Evolutionary conservation across 371 early-diverging fungal genomes (phyloP), one percentile per base, ranked within the genome.

Genomic region (Amoeboaphelidium protococcarum): DNA sequence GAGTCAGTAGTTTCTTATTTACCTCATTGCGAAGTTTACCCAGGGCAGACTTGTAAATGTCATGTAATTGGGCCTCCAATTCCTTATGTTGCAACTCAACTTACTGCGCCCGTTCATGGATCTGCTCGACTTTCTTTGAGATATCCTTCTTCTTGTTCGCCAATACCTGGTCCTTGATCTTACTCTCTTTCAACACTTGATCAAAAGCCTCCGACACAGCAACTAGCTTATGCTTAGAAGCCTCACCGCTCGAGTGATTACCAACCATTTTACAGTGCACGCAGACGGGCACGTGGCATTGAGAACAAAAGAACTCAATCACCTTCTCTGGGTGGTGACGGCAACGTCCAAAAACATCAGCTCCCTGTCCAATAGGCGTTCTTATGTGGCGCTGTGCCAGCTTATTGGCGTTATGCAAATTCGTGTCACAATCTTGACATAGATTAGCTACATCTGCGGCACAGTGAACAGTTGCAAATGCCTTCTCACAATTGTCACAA

Each of bases 211-310:
- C 71, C 2, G 52, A 22, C n/a, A 71, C 66, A 47, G 58, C 54
- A 3, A 71, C 68, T 10, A 71, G 61, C 47, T 61, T 60, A 49
- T 71, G 71, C 45, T 57, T 58, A 4, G 64, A 58, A 6, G 66
- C 58, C 45, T 71, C 69, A 10, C 66, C 71, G 42, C 59, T 62
- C 0, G 66, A 60, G 45, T 71, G 71, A 52, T 65, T 61, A 4
- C 71, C 69, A 3, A 69, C 60, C 65, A 71, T 69, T 45, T 67
- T 69, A 54, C 71, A 71, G 44, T 50, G 58, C 13, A 71, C 67
- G 55, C 71, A 71, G 2, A 71, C 71, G 20, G 68, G 68, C 19
- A 66, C 54, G 45, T 66, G 68, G 55, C 71, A 71, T 42, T 63
- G 65, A 2, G 68, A 60, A 57, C 71, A 71, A 47, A 67, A 71